These are phyloP conservation scores for Corymbia citriodora DNA, from an alignment of 441 rosid species.

Conservation along the genomic window DNA sequence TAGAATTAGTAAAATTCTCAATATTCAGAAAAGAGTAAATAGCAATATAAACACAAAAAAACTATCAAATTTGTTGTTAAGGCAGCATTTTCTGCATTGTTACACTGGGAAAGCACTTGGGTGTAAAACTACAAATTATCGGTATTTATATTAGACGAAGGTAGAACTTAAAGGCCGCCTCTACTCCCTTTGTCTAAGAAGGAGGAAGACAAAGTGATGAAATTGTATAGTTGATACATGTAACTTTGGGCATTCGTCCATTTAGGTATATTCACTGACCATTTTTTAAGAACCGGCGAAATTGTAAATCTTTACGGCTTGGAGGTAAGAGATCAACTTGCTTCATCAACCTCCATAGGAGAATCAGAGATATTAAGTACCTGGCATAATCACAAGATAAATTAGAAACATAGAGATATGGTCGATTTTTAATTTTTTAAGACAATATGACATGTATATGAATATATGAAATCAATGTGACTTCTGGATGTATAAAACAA, in stretches of 20 bases:
- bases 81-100: neutral
- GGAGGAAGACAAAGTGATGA: neutral
- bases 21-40: no score
- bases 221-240: neutral
- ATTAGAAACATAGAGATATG: neutral
- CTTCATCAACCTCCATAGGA: slow-evolving; percentile 34
- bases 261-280: slow-evolving; percentile 22
- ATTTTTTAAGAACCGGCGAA: slow-evolving; percentile 46
- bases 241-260: neutral
- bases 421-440: neutral
- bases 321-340: slow-evolving; percentile 52
- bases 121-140: no score
- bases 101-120: neutral
- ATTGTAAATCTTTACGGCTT: slow-evolving; percentile 38
- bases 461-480: neutral
- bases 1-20: neutral
- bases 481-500: neutral
- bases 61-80: no score
- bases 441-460: neutral
- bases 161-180: neutral
- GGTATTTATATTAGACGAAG: no score
- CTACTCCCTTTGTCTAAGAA: neutral
- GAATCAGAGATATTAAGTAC: slow-evolving; percentile 46
- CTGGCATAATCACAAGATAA: slow-evolving; percentile 12
- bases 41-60: neutral